These are phyloP conservation scores for Stentor coeruleus DNA, from an alignment of 73 alveolate genomes.

Conservation along the genomic window DNA sequence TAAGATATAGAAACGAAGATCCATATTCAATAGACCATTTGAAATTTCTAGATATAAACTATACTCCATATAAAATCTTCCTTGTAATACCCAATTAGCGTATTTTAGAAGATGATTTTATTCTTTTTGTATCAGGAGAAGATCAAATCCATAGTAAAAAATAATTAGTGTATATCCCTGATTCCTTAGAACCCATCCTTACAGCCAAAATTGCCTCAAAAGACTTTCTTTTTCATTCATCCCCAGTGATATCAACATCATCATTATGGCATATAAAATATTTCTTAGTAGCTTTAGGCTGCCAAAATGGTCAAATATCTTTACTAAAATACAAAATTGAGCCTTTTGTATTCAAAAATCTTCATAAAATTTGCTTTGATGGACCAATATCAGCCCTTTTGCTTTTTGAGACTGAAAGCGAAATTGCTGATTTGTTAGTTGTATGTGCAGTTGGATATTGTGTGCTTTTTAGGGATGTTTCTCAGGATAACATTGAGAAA, in stretches of 20 bases:
- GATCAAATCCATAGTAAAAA: background rate
- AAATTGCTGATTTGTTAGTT: constrained; percentile 9
- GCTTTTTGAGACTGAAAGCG: background rate
- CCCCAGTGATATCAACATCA: background rate
- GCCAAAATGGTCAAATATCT: constrained; percentile 5
- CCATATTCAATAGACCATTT: background rate
- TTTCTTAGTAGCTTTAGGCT: background rate
- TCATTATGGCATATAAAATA: background rate
- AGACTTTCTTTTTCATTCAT: background rate
- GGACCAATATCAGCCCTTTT: constrained; percentile 1
- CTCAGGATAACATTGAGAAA: background rate
- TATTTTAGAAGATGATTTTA: background rate
- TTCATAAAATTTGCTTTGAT: background rate
- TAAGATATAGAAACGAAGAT: background rate
- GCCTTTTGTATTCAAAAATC: background rate
- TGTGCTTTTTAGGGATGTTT: background rate
- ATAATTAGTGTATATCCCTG: constrained; percentile 13
- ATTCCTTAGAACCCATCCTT: background rate
- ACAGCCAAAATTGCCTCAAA: background rate
- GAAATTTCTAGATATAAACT: background rate
- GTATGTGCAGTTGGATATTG: constrained; percentile 3
- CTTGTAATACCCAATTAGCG: background rate
- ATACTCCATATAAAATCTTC: background rate
- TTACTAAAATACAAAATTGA: background rate
- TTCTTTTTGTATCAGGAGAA: background rate